Percentiles rank a stretch among this genome's conserved stretches.
phyloP scores from a whole-genome alignment of 306 rosid species.

The Abrus pulchellus region DNA sequence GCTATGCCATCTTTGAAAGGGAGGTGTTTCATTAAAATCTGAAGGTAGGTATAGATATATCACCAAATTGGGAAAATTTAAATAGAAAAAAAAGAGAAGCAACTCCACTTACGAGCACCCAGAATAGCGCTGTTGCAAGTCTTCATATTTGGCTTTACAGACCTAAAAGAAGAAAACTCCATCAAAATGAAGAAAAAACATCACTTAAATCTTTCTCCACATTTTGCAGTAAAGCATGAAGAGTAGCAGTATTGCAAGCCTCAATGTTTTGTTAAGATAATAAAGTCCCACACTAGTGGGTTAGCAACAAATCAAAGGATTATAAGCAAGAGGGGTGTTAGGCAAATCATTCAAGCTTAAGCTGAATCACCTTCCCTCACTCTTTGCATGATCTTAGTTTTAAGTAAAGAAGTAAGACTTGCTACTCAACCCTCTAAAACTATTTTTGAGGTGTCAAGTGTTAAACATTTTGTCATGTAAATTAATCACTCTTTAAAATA shows the following conservation, averaged over 20 bases:
- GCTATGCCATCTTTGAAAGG: background rate
- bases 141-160: conserved; percentile 75
- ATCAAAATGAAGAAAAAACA: background rate
- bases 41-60: background rate
- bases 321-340: no score
- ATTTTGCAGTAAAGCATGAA: background rate
- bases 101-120: conserved; percentile 63
- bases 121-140: conserved; percentile 61
- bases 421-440: no score
- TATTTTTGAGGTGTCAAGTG: no score
- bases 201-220: conserved; percentile 1
- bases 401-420: background rate
- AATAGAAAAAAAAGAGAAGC: background rate
- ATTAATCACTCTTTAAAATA: no score
- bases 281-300: no score
- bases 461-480: no score
- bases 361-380: no score
- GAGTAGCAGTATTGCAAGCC: no score
- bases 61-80: background rate
- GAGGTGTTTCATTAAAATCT: background rate
- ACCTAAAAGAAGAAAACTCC: conserved; percentile 54
- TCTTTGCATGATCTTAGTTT: background rate
- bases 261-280: no score
- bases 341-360: no score
- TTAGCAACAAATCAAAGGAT: no score